Percentiles rank a stretch among this genome's conserved stretches.
Conservation (phyloP, 345 rosid genomes). For the Populus deltoides region DNA sequence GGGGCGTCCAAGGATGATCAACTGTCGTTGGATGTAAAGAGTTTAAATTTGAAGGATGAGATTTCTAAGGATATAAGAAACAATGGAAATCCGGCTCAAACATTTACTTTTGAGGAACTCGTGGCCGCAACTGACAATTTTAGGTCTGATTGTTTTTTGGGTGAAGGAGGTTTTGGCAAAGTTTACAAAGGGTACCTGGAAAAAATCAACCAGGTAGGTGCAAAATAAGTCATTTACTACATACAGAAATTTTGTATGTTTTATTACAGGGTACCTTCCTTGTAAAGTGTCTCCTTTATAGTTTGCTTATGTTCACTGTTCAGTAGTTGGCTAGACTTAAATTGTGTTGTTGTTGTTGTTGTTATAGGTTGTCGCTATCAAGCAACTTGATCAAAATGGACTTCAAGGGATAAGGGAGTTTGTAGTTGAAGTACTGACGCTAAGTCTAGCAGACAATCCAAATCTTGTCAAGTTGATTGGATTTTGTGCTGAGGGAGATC, state of each 20-base stretch:
- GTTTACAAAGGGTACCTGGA: slow-evolving; percentile 66
- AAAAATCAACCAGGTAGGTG: slow-evolving; percentile 52
- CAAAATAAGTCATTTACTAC: not conserved
- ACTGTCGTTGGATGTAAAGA: slow-evolving; percentile 43
- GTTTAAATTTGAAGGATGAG: slow-evolving; percentile 46
- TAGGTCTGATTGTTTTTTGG: slow-evolving; percentile 57
- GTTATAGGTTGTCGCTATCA: slow-evolving; percentile 41
- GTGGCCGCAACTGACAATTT: slow-evolving; percentile 60
- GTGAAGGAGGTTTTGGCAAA: slow-evolving; percentile 91
- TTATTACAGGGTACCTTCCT: not conserved
- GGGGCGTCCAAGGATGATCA: slow-evolving; percentile 43
- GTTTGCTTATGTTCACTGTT: not conserved
- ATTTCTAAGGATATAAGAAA: slow-evolving; percentile 28
- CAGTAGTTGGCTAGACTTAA: not conserved
- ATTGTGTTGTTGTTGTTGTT: not conserved
- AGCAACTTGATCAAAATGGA: slow-evolving; percentile 45
- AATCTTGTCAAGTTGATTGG: slow-evolving; percentile 47
- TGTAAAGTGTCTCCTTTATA: not conserved
- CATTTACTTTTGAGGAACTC: slow-evolving; percentile 63
- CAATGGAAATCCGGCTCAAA: slow-evolving; percentile 35
- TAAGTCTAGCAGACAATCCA: slow-evolving; percentile 38
- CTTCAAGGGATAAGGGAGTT: slow-evolving; percentile 43
- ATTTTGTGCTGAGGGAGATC: slow-evolving; percentile 41
- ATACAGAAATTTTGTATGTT: not conserved
- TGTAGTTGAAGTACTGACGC: slow-evolving; percentile 33